Conservation (phyloP, 352 stramenopile genomes). For the Halophytophthora polymorphica region DNA sequence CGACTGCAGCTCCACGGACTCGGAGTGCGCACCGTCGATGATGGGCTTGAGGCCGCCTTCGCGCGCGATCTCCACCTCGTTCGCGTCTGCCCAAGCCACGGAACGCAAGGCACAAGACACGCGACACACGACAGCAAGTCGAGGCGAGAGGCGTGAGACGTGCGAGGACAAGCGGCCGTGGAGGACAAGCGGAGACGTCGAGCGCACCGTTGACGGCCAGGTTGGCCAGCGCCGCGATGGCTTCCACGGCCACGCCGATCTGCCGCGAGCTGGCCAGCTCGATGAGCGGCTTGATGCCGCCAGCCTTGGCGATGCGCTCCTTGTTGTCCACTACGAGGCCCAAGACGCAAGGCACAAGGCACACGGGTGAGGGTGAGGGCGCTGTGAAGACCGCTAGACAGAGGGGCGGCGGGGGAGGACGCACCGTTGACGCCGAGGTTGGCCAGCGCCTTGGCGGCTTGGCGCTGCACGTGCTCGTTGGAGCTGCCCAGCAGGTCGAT, state of each 20-base stretch:
- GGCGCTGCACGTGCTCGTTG: slow-evolving; percentile 89
- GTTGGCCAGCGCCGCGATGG: slow-evolving; percentile 93
- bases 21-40: slow-evolving; percentile 76
- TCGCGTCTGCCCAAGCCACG: slow-evolving; percentile 64
- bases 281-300: slow-evolving; percentile 88
- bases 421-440: slow-evolving; percentile 91
- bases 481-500: slow-evolving; percentile 85
- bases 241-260: slow-evolving; percentile 86
- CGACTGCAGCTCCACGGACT: slow-evolving; percentile 84
- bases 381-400: neutral
- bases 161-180: neutral
- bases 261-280: slow-evolving; percentile 76
- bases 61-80: slow-evolving; percentile 89
- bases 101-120: neutral
- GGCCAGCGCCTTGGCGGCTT: slow-evolving; percentile 92
- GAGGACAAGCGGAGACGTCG: neutral
- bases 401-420: too few relatives aligned
- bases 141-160: too few relatives aligned
- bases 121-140: too few relatives aligned
- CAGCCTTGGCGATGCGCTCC: slow-evolving; percentile 87
- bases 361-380: neutral
- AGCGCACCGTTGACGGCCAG: slow-evolving; percentile 89
- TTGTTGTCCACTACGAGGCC: slow-evolving; percentile 87
- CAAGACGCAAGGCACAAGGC: neutral
- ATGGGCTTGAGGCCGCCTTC: slow-evolving; percentile 89